Base-by-base conservation (phyloP, 2,329 filamentous ascomycete species). In the Trichoderma harzianum region DNA sequence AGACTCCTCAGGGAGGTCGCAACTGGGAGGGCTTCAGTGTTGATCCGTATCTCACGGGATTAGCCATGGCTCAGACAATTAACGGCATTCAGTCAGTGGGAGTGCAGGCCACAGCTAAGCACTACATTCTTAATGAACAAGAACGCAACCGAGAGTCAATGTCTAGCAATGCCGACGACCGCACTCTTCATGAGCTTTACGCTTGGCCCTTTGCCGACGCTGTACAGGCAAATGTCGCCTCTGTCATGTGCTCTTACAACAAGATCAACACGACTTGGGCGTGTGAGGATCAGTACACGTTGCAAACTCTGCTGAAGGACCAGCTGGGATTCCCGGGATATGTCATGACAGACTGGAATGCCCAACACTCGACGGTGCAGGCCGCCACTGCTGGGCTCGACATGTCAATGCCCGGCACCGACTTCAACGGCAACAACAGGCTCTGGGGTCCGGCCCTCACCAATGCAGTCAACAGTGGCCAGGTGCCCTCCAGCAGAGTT, bases 21-120 rank as follows among this genome's bases (percentile, higher is more conserved):
- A 94, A 93, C 78, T 97, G 93, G 93, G 93, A 96, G 79, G 92
- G 90, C 0, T 96, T 95, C 78, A 91, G 92, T 0, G 85, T 90
- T 1, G 93, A 97, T 78, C 93, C 93, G 0, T 93, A 95, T 67
- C 85, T 96, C 1, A 73, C 89, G 24, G 91, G 90, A 21, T 83
- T 91, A 74, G 88, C 86, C 11, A 89, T 90, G 78, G 84, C 84
- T 18, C 86, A 90, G 78, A 91, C 90, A 0, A 85, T 92, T 69
- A 82, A 86, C 74, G 91, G 84, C 0, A 84, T 89, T 79, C 87
- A 89, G 78, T 81, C 79, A 39, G 84, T 79, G 18, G 85, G 85
- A 26, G 81, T 88, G 60, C 83, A 84, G 76, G 85, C 86, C 11
- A 86, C 85, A 4, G 81, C 86, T 71, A 88, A 89, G 79, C 87